These are phyloP conservation scores for Hypoxylon perforatum DNA, from an alignment of 495 filamentous ascomycete genomes.

Conservation along the genomic window DNA sequence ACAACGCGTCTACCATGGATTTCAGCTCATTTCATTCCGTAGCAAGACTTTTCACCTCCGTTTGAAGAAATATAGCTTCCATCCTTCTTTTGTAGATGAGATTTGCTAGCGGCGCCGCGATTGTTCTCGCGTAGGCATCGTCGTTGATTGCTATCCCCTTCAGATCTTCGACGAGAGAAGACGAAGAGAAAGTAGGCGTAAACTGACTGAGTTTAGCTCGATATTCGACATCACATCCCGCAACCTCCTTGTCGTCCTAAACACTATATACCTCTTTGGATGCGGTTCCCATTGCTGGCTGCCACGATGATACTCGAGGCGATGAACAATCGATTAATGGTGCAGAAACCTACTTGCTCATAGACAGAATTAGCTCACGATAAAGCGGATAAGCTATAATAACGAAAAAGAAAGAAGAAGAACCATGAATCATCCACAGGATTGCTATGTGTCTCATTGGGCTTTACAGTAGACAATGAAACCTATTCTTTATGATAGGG, in stretches of 20 bases:
- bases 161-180: not conserved
- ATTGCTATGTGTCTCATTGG: no score
- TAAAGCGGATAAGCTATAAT: no score
- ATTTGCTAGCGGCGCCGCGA: constrained; percentile 26
- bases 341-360: no score
- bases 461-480: no score
- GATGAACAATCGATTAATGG: no score
- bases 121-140: constrained; percentile 13
- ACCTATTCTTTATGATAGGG: not conserved
- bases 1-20: constrained; percentile 1
- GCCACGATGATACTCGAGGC: no score
- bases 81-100: constrained; percentile 18
- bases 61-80: constrained; percentile 14
- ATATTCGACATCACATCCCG: not conserved
- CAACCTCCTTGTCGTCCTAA: not conserved
- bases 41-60: constrained; percentile 2
- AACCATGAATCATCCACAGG: no score
- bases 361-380: no score
- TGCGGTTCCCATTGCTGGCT: no score
- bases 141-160: not conserved
- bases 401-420: no score
- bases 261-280: not conserved
- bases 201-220: not conserved
- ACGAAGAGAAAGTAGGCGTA: not conserved
- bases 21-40: constrained; percentile 13